Base-by-base conservation (phyloP, 2,329 filamentous ascomycete species). In the Aspergillus aculeatus region DNA sequence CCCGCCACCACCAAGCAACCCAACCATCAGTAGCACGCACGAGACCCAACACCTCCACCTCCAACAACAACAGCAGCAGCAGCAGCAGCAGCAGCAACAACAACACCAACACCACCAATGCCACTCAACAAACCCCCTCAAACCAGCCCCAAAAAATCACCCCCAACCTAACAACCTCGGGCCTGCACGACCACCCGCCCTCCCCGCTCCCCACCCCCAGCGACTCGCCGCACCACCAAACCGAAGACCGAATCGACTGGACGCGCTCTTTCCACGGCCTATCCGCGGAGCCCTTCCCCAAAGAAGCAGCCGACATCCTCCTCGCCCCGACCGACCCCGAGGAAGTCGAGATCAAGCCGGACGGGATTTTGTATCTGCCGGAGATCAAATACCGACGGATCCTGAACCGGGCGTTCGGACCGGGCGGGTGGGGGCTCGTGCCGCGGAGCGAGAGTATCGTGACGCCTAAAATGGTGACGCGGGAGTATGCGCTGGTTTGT, bases 331-430 rank as follows among this genome's bases (percentile, higher is more conserved):
- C 96, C 12, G 79, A 86, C 56, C 78, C 84, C 0, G 83, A 88
- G 51, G 94, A 98, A 77, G 88, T 99, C 57, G 95, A 99, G 81
- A 89, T 99, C 73, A 99, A 99, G 81, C 94, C 95, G 32, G 95
- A 99, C 79, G 95, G 95, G 35, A 94, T 99, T 67, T 82, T 98
- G 61, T 99, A 98, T 75, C 82, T 99, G 60, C 95, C 95, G 12
- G 95, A 99, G 82, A 98, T 99, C 82, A 97, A 98, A 80, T 99
- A 99, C 79, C 83, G 95, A 49, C 83, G 94, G 64, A 94, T 96
- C 64, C 78, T 99, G 69, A 97, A 98, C 57, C 81, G 83, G 69
- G 92, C 92, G 0, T 99, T 99, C 78, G 94, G 95, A 0, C 95
- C 95, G 0, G 95, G 96, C 56, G 95, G 90, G 6, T 99, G 95